Base-by-base conservation (phyloP, 2,329 filamentous ascomycete genomes). In the Penicillium sp. region DNA sequence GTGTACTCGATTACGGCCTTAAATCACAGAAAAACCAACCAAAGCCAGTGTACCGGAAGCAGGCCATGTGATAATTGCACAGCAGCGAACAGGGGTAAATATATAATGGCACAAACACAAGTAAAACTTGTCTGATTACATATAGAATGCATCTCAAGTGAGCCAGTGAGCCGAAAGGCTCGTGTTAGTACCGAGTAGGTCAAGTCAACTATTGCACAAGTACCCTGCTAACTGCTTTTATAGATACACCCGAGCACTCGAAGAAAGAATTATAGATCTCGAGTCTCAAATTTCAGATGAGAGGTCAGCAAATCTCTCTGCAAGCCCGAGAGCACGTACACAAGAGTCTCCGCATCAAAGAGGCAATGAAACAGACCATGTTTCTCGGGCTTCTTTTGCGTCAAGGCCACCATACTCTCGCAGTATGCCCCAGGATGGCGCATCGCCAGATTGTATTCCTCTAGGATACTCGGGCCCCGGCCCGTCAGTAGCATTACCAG, bases 51-150 rank as follows among this genome's bases (percentile, higher is more conserved):
- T 17, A 58, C 54, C 10, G 60, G 58, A 17, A 53, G 13, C 21
- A 48, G 58, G 25, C 60, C 60, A 6, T 62, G 58, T 48, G 25
- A 58, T 17, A 62, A 60, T 50, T 62, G 60, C 37, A 49, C 51
- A 21, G 40, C 52, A 19, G 54, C 58, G 7, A 41, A 50, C 37
- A 40, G 54, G 41, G 60, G 60, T 53, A 42, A 23, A 19, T 41
- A 17, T 15, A 19, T 23, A 25, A 29, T 43, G 17, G 7, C 25
- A 27, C 25, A 7, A 27, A 27, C 7, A 27, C 25, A 9, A 9
- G 8, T 8, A 7, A 27, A 27, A 27, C 25, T 19, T 9, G 1
- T 17, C 51, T 49, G 6, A 54, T 10, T 4, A 17, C n/a, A 3
- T 25, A 38, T 31, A 62, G 60, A 62, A 54, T 60, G 54, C 17